Base-by-base conservation (phyloP, 2,329 filamentous ascomycete species). In the Trichoderma lentiforme region DNA sequence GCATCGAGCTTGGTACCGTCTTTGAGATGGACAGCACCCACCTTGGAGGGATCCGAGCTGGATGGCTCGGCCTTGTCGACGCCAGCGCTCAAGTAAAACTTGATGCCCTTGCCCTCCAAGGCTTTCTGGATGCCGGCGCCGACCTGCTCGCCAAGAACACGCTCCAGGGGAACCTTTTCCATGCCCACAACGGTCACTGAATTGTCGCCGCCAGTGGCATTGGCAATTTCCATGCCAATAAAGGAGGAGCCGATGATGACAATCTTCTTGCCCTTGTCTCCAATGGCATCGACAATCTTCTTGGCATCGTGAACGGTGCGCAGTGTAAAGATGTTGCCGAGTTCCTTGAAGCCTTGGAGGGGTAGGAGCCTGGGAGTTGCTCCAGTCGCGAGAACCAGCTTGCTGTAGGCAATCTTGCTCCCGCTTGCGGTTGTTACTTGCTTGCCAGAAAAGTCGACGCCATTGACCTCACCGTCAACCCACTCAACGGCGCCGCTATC, bases 161-260 rank as follows among this genome's bases (percentile, higher is more conserved):
- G 89, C 81, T 97, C 93, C 74, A 98, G 88, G 0, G 96, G 95
- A 14, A 90, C 90, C 72, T 89, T 89, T 79, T 97, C 94, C 92
- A 95, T 95, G 47, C 96, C 96, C 26, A 99, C 86, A 53, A 98
- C 90, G 8, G 92, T 92, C 18, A 99, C 94, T 9, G 91, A 84
- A 80, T 99, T 97, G 77, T 92, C 92, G 76, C 92, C 92, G 58
- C 88, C 83, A 0, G 92, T 91, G 0, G 97, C 91, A 74, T 95
- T 96, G 73, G 93, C 95, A n/a, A 97, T 89, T 82, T 99, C 96
- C 93, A 99, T 97, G 53, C 96, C 96, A 78, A 99, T 99, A 82
- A 99, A 99, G 0, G 94, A 97, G 72, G 92, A 95, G 53, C 96
- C 96, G 69, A 99, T 86, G 15, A 99, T 87, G 61, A 97, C 94